Evolutionary conservation across 1,139 yeast species (phyloP), one percentile per base, ranked within the genome.

Genomic region (Sugiyamaella novakii): DNA sequence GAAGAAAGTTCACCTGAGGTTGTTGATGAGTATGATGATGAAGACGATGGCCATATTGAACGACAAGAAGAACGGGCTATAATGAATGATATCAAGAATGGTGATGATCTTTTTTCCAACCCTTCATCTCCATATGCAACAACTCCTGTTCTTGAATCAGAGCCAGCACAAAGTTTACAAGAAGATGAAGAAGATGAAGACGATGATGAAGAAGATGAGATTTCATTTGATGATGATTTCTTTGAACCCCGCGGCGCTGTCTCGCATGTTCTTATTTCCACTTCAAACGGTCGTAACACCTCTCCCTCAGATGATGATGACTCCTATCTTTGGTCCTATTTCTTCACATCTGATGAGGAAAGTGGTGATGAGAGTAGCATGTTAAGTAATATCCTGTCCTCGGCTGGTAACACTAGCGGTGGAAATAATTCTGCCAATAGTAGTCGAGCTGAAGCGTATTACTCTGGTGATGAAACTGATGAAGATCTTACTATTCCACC

Each of bases 391-490:
- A 34, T 42, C 10, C 15, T 33, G 10, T 11, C 36, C 7, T 27
- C 33, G 24, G 28, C 34, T 18, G 34, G 33, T 17, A 38, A 25
- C 18, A 15, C 37, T 5, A 30, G 24, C 22, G 12, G 25, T 36
- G 39, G 28, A 17, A 28, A 39, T 30, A 42, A 39, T 25, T 21
- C 27, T 36, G 43, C 36, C 35, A 34, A 48, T 30, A 27, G 40
- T 29, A 51, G 41, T 38, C 50, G 29, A 67, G 61, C 46, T 63
- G 46, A 46, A 10, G 74, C 72, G 55, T 59, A 49, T 12, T 63
- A 63, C 38, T 67, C 72, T 27, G 95, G 92, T 39, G 96, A 91
- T 59, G 87, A 95, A 8, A 92, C 98, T 0, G 98, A 92, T 67
- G 95, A 87, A 54, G 98, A 92, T 63, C 77, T 79, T 25, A 75